These are phyloP conservation scores for Fusarium sp. DNA, from an alignment of 2,329 filamentous ascomycete species.

Conservation along the genomic window DNA sequence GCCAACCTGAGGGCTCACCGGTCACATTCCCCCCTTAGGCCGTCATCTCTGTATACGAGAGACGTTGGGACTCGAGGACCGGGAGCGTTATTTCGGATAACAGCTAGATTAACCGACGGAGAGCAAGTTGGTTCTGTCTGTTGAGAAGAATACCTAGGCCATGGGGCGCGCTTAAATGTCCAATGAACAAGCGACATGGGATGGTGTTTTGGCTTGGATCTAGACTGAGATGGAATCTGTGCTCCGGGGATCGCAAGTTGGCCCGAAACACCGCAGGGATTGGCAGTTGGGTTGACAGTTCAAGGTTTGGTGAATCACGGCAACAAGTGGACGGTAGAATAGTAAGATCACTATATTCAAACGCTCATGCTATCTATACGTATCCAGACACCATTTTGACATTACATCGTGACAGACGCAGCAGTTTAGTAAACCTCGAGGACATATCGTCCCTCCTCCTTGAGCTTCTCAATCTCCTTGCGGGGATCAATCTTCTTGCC, in stretches of 20 bases:
- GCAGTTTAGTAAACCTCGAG: constrained; percentile 89
- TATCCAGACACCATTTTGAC: constrained; percentile 43
- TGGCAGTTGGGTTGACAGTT: background rate
- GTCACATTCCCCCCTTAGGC: background rate
- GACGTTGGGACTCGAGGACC: constrained; percentile 1
- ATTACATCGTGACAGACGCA: constrained; percentile 26
- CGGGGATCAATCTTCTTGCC: constrained; percentile 87
- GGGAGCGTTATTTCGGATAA: constrained; percentile 37
- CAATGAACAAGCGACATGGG: no score
- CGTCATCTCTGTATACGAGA: constrained; percentile 5
- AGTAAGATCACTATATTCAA: constrained; percentile 27
- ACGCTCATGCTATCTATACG: constrained; percentile 47
- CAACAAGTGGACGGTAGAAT: constrained; percentile 7
- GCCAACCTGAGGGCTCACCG: constrained; percentile 21
- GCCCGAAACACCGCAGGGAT: no score
- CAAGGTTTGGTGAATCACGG: background rate
- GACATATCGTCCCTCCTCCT: constrained; percentile 95
- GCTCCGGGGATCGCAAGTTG: no score
- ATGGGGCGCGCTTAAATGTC: no score
- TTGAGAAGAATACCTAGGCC: background rate
- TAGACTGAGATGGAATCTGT: no score
- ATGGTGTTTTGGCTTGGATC: no score
- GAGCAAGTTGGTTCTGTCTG: background rate
- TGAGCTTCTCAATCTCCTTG: constrained; percentile 97
- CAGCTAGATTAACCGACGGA: constrained; percentile 30